phyloP scores from a whole-genome alignment of 2,329 filamentous ascomycete species.

The Verticillium albo-atrum region DNA sequence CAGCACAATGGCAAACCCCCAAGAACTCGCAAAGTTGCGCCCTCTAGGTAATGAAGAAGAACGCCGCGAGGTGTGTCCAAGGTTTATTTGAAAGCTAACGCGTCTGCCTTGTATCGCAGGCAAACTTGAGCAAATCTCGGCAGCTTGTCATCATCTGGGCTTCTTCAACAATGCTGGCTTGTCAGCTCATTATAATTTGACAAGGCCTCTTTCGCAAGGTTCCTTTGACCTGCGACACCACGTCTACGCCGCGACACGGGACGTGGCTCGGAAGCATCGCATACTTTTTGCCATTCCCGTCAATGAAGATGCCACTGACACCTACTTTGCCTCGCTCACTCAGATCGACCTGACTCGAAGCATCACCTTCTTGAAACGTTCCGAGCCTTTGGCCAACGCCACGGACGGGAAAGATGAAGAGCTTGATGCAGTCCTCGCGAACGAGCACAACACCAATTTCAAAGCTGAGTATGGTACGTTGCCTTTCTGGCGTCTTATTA shows the following conservation, averaged over 20 bases:
- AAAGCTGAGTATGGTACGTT: slow-evolving; percentile 25
- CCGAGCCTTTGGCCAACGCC: slow-evolving; percentile 3
- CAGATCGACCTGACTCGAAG: slow-evolving; percentile 32
- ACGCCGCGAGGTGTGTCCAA: not conserved
- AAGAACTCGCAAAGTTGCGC: not conserved
- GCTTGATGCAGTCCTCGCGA: slow-evolving; percentile 31
- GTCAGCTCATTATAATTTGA: slow-evolving; percentile 29
- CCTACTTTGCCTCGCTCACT: slow-evolving; percentile 38
- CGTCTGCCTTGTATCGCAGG: slow-evolving; percentile 18
- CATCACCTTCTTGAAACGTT: slow-evolving; percentile 27
- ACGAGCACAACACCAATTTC: slow-evolving; percentile 31
- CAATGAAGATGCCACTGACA: slow-evolving; percentile 29
- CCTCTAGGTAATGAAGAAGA: not conserved
- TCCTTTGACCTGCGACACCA: slow-evolving; percentile 17
- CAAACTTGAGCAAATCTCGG: slow-evolving; percentile 37
- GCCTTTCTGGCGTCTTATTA: slow-evolving; percentile 38
- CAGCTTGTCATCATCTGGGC: slow-evolving; percentile 32
- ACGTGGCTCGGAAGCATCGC: slow-evolving; percentile 33
- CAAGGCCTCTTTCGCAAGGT: slow-evolving; percentile 15
- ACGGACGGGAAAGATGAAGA: slow-evolving; percentile 27
- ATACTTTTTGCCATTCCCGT: slow-evolving; percentile 36
- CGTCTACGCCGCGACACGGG: slow-evolving; percentile 27
- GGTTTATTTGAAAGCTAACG: not conserved
- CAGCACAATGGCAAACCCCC: not conserved
- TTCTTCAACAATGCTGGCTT: slow-evolving; percentile 40